Base-by-base conservation (phyloP, 148 eudicot species). In the Chenopodium quinoa region DNA sequence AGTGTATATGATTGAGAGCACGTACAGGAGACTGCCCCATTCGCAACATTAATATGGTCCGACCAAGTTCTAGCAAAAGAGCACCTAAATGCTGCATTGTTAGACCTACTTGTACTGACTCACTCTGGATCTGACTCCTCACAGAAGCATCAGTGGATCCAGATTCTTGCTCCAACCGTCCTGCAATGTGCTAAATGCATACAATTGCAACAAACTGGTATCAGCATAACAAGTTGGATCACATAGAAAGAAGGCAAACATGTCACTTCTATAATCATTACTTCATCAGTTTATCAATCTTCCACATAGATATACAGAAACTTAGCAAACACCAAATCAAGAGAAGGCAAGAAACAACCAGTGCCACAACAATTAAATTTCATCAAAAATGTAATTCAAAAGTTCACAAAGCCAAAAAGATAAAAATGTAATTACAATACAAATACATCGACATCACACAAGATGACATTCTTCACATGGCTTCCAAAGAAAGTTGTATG, bases 11-110 rank as follows among this genome's bases (percentile, higher is more conserved):
- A 60, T 48, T 67, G 78, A 34, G 29, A 75, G 48, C 82, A 86
- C 79, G 86, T 91, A 97, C 99, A 80, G 95, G 90, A 88, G 97
- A 92, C 75, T 86, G 92, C 75, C 98, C 99, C 92, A 97, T 89
- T 44, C 95, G 94, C 79, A 94, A 79, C 46, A 92, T 90, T 89
- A 97, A 85, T 60, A 91, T 88, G 74, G 98, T 90, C 83, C 99
- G 87, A 54, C 99, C 99, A 83, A 97, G 94, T 91, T 97, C 99
- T 34, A 97, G 90, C 22, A 92, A 83, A 78, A 97, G 93, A 81
- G 99, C 93, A 78, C 99, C 99, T 79, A 97, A 85, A 82, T 94
- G 98, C 80, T 91, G 99, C 97, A 97, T 92, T 29, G 88, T 89
- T 73, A 90, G 81, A 78, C 99, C 99, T 37, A 87, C 75, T 85